A percentile compares a stretch with the other conserved stretches of the same genome.
Evolutionary conservation across 805 yeast genomes (phyloP).

Genomic region (Pichia occidentalis): DNA sequence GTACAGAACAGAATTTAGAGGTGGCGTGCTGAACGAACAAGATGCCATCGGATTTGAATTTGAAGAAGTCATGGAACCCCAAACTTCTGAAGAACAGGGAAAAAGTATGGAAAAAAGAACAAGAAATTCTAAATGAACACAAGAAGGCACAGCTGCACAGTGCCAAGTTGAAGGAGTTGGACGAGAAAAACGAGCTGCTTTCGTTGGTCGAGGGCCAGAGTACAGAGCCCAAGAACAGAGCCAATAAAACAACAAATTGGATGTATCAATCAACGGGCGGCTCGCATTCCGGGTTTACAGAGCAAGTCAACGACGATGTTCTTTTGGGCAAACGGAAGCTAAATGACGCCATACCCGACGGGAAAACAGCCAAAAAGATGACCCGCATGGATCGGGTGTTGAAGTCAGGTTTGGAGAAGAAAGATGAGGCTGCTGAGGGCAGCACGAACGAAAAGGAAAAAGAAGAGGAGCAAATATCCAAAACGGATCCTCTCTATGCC

Average conservation of each 20-base stretch:
- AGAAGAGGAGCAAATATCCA: conserved; percentile 16
- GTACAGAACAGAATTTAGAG: too few species aligned
- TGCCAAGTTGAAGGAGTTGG: conserved; percentile 55
- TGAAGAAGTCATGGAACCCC: conserved; percentile 97
- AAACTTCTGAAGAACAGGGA: conserved; percentile 77
- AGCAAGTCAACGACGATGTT: conserved; percentile 42
- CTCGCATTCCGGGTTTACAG: conserved; percentile 16
- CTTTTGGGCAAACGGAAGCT: conserved; percentile 47
- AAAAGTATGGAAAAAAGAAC: conserved; percentile 79
- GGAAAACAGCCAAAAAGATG: neutral
- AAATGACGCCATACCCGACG: neutral
- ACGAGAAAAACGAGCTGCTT: conserved; percentile 49
- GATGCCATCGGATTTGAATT: conserved; percentile 71
- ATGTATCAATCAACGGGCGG: conserved; percentile 62
- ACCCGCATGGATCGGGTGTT: conserved; percentile 20
- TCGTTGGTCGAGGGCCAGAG: conserved; percentile 28
- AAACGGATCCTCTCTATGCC: conserved; percentile 47
- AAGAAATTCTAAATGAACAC: conserved; percentile 66
- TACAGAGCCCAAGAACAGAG: conserved; percentile 23
- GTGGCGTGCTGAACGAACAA: neutral
- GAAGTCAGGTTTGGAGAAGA: conserved; percentile 11
- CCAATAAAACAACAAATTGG: conserved; percentile 60
- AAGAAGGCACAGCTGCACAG: conserved; percentile 56
- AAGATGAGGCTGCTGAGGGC: conserved; percentile 5
- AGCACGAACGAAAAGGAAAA: conserved; percentile 17